phyloP scores from a whole-genome alignment of 2,329 filamentous ascomycete genomes.

The Colletotrichum sp. region DNA sequence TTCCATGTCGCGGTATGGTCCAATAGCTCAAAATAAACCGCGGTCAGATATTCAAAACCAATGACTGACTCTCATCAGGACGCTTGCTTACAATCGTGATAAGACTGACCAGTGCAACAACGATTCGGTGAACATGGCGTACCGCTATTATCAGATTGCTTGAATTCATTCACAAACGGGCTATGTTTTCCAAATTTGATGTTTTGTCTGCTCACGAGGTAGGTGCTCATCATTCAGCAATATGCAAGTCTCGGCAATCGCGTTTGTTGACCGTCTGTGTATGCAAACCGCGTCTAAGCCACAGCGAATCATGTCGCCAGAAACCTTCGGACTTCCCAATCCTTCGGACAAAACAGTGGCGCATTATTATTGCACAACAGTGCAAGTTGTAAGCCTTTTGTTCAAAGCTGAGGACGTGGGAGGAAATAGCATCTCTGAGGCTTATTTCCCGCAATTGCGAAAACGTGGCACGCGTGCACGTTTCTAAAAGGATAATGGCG shows the following conservation, averaged over 20 bases:
- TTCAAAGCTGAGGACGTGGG: background rate
- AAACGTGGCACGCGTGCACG: background rate
- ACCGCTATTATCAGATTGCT: background rate
- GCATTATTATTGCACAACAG: background rate
- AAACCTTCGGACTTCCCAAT: background rate
- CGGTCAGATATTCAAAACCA: background rate
- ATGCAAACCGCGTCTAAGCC: background rate
- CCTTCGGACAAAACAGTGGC: background rate
- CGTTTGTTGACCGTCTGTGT: background rate
- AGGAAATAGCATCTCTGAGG: background rate
- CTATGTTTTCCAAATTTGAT: background rate
- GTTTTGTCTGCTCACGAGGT: background rate
- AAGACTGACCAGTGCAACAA: background rate
- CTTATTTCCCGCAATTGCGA: background rate
- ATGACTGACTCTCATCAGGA: background rate
- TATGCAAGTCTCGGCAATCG: background rate
- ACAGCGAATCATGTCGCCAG: background rate
- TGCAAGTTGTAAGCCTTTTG: too few species aligned
- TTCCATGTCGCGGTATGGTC: background rate
- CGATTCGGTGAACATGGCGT: background rate
- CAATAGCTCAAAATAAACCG: background rate
- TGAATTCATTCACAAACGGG: background rate
- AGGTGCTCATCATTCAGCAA: background rate
- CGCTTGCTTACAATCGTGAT: background rate
- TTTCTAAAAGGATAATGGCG: background rate